phyloP scores from a whole-genome alignment of 495 filamentous ascomycete species.

The Ramalina intermedia region DNA sequence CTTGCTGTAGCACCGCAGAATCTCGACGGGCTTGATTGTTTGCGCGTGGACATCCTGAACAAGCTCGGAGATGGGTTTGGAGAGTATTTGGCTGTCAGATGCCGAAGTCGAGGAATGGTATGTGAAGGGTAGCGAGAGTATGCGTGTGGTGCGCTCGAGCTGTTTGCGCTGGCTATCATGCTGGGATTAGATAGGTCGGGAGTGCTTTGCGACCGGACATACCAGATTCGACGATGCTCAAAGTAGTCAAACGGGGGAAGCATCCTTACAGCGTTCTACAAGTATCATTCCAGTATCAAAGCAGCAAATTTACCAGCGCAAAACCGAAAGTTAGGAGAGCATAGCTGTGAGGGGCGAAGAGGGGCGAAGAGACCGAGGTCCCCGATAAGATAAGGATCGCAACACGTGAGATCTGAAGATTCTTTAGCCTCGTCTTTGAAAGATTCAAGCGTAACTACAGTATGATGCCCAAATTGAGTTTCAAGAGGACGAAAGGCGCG shows the following conservation, averaged over 20 bases:
- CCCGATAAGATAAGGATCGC: no score
- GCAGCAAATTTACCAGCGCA: no score
- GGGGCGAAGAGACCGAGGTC: no score
- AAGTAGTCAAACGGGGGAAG: conserved; percentile 46
- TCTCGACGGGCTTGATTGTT: conserved; percentile 48
- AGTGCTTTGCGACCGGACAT: conserved; percentile 7
- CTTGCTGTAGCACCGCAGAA: conserved; percentile 84
- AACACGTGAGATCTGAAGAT: no score
- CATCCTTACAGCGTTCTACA: conserved; percentile 19
- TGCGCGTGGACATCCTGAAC: conserved; percentile 63
- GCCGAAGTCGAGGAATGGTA: conserved; percentile 53
- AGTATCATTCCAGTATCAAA: no score
- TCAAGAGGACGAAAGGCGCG: no score
- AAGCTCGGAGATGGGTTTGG: conserved; percentile 60
- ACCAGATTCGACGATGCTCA: conserved; percentile 40
- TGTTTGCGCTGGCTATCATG: conserved; percentile 61
- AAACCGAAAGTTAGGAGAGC: no score
- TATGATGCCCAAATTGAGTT: no score
- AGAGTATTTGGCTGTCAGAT: conserved; percentile 48
- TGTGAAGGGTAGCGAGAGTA: conserved; percentile 44
- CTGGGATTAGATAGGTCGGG: background rate
- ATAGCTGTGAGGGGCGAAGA: no score
- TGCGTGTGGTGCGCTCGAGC: conserved; percentile 50
- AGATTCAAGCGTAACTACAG: no score
- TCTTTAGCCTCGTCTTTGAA: no score